Evolutionary conservation across 306 rosid genomes (phyloP), one percentile per base, ranked within the genome.

Genomic region (Malus orientalis): DNA sequence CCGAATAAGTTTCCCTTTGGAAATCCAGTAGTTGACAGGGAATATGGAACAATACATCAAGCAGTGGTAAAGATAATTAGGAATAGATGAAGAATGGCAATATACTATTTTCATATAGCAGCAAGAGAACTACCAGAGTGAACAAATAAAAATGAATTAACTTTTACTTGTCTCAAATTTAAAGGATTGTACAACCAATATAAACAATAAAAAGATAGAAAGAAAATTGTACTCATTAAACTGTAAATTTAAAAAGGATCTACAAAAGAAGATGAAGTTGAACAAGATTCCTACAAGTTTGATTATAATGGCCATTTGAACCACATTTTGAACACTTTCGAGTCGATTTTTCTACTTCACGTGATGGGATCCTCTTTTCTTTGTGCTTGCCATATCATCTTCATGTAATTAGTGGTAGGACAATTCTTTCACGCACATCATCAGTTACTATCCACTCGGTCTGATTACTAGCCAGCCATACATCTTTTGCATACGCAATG

Each of bases 1-100:
- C 60, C 67, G 53, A n/a, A 61, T 74, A 69, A 74, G 67, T 51
- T 74, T 69, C 76, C 79, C 79, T 69, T 80, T 74, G 13, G 69
- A 53, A 68, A 80, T 55, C 68, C 22, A 44, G 76, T 30, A 53
- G 61, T 18, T 69, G 76, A 51, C 62, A 15, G 79, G 83, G 72
- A 49, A 69, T 54, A 69, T 61, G 71, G 76, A 74, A 62, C 79
- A 74, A 20, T 80, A 74, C 53, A 74, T 18, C 16, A 69, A 40
- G 49, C 72, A 51, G 12, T 65, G n/a, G 20, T 51, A 38, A 74
- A 74, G 79, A 60, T 40, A 10, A 30, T 60, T 47, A 4, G 79
- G 67, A 42, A 19, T 33, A n/a, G 69, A 42, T 60, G 83, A 74
- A 74, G 79, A 47, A 79, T 4, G 42, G 10, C 8, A 38, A 38